phyloP scores from a whole-genome alignment of 1,284 basidiomycete genomes.

The Fistulina hepatica region DNA sequence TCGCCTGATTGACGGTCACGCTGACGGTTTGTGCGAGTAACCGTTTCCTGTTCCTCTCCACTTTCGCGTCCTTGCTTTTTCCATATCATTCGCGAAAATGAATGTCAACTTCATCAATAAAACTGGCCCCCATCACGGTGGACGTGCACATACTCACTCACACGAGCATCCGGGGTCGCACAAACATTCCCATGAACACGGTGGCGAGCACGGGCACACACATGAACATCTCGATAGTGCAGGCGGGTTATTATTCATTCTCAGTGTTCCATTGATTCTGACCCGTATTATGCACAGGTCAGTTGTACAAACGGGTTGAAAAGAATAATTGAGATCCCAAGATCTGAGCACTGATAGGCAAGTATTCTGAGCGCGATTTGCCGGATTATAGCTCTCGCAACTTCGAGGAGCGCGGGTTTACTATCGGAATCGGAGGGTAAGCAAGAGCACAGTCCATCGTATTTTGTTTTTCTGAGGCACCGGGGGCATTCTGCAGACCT shows the following conservation, averaged over 20 bases:
- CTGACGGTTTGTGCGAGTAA: too few species aligned
- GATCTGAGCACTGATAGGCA: constrained; percentile 44
- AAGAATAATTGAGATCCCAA: background rate
- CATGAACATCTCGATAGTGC: constrained; percentile 85
- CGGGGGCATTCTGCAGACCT: constrained; percentile 40
- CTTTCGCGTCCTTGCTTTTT: background rate
- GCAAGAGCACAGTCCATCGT: constrained; percentile 16
- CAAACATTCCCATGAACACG: constrained; percentile 38
- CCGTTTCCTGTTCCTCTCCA: too few species aligned
- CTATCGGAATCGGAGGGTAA: constrained; percentile 93
- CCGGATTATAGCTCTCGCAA: constrained; percentile 80
- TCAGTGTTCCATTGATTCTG: constrained; percentile 1
- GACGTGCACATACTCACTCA: constrained; percentile 27
- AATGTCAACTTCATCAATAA: constrained; percentile 67
- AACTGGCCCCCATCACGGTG: constrained; percentile 33
- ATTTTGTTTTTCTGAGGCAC: constrained; percentile 3
- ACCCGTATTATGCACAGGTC: too few species aligned
- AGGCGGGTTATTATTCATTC: constrained; percentile 38
- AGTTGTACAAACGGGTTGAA: too few species aligned
- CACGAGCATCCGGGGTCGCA: constrained; percentile 27
- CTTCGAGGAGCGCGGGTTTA: constrained; percentile 92
- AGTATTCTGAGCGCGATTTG: constrained; percentile 85
- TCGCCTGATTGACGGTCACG: too few species aligned
- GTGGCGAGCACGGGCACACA: constrained; percentile 76
- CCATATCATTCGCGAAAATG: constrained; percentile 28